Conservation (phyloP, 108 stramenopile species). For the Aurantiochytrium sp. region DNA sequence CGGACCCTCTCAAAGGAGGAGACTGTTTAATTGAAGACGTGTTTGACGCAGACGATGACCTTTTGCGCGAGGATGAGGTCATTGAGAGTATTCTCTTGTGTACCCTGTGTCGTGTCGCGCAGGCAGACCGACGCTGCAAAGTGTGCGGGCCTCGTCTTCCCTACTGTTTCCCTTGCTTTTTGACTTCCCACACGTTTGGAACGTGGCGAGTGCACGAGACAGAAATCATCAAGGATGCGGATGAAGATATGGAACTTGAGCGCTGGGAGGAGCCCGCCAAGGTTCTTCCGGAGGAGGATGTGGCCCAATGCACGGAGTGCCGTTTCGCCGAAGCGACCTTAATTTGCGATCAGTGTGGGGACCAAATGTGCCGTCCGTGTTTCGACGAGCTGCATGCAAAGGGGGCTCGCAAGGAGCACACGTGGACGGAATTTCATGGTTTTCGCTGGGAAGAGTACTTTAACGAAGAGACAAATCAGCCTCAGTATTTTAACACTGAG, state of each 20-base stretch:
- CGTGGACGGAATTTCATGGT: neutral
- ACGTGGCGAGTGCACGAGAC: neutral
- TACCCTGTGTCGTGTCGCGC: neutral
- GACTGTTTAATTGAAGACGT: neutral
- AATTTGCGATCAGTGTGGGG: neutral
- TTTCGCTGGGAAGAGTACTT: constrained; percentile 14
- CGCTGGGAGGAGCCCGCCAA: neutral
- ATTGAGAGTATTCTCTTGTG: neutral
- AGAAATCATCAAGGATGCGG: neutral
- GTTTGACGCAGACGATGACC: neutral
- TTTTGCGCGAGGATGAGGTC: neutral
- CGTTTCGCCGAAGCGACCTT: neutral
- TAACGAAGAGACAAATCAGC: neutral
- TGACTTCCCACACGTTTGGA: neutral
- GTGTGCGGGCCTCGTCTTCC: neutral
- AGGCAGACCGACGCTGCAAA: neutral
- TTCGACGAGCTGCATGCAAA: neutral
- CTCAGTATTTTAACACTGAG: neutral
- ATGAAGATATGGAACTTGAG: neutral
- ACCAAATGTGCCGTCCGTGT: neutral
- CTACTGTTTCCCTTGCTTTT: neutral
- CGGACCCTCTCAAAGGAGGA: too few relatives aligned
- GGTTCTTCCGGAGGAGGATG: neutral
- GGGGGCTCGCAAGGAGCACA: neutral
- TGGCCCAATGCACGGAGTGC: neutral